Evolutionary conservation across 2,329 filamentous ascomycete genomes (phyloP).

Genomic region (Aspergillus sp.): DNA sequence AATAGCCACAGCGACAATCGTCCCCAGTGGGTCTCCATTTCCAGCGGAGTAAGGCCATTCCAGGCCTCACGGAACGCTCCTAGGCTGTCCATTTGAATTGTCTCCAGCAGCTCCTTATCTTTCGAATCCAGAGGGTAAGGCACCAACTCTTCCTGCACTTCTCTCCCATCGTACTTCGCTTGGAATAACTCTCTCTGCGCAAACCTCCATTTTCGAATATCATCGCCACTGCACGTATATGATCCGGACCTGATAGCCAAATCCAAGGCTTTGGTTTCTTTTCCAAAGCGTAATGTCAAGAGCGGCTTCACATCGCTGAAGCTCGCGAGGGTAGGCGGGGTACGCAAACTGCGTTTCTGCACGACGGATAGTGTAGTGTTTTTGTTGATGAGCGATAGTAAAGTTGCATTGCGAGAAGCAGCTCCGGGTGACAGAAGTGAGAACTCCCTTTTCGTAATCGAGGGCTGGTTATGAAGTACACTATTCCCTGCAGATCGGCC

Average conservation of each 20-base stretch:
- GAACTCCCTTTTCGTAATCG: neutral
- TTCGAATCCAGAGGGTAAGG: constrained; percentile 14
- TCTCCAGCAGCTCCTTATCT: constrained; percentile 24
- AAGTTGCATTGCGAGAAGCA: neutral
- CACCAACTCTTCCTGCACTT: neutral
- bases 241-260: constrained; percentile 9
- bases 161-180: constrained; percentile 22
- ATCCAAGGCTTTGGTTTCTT: neutral
- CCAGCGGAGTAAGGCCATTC: constrained; percentile 22
- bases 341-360: neutral
- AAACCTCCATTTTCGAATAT: constrained; percentile 24
- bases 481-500: neutral
- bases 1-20: constrained; percentile 50
- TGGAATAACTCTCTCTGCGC: constrained; percentile 26
- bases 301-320: neutral
- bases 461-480: neutral
- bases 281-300: neutral
- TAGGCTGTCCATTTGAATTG: constrained; percentile 25
- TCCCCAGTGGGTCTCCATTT: constrained; percentile 42
- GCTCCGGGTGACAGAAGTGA: neutral
- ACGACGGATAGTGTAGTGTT: neutral
- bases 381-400: neutral
- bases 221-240: constrained; percentile 20
- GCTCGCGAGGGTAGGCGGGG: neutral
- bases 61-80: constrained; percentile 33